A percentile compares a stretch with the other conserved stretches of the same genome.
These are phyloP conservation scores for Davidsoniella virescens DNA, from an alignment of 2,329 filamentous ascomycete species.

Conservation along the genomic window DNA sequence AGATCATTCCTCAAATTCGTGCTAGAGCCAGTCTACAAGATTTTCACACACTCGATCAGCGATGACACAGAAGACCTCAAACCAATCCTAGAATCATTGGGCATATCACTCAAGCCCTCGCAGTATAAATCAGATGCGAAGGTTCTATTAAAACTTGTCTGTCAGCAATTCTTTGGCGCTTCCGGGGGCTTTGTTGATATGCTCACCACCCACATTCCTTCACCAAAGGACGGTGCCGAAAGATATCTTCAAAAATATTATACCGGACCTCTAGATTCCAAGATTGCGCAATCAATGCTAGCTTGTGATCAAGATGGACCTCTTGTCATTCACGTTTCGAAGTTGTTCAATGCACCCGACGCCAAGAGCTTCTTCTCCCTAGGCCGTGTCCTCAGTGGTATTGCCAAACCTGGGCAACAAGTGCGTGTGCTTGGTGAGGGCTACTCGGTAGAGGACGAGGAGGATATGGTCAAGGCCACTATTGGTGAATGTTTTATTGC, in stretches of 20 bases:
- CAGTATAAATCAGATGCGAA: slow-evolving; percentile 85
- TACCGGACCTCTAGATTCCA: slow-evolving; percentile 73
- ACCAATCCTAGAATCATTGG: slow-evolving; percentile 58
- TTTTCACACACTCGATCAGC: slow-evolving; percentile 89
- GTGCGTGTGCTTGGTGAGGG: slow-evolving; percentile 88
- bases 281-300: slow-evolving; percentile 64
- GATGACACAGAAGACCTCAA: slow-evolving; percentile 75
- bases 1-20: slow-evolving; percentile 89
- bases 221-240: slow-evolving; percentile 62
- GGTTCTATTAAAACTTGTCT: slow-evolving; percentile 74
- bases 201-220: slow-evolving; percentile 78
- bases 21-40: slow-evolving; percentile 91
- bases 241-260: slow-evolving; percentile 74
- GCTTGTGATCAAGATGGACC: slow-evolving; percentile 79
- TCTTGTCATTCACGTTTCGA: slow-evolving; percentile 80
- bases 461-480: slow-evolving; percentile 83
- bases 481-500: slow-evolving; percentile 79
- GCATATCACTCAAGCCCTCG: slow-evolving; percentile 77
- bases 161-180: slow-evolving; percentile 87
- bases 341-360: slow-evolving; percentile 78
- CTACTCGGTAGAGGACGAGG: slow-evolving; percentile 92
- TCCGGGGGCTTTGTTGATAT: slow-evolving; percentile 90
- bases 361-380: slow-evolving; percentile 85
- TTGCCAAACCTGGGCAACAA: slow-evolving; percentile 62
- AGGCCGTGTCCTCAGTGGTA: slow-evolving; percentile 84